Conservation (phyloP, 2,329 filamentous ascomycete species). For the Coleophoma crateriformis region DNA sequence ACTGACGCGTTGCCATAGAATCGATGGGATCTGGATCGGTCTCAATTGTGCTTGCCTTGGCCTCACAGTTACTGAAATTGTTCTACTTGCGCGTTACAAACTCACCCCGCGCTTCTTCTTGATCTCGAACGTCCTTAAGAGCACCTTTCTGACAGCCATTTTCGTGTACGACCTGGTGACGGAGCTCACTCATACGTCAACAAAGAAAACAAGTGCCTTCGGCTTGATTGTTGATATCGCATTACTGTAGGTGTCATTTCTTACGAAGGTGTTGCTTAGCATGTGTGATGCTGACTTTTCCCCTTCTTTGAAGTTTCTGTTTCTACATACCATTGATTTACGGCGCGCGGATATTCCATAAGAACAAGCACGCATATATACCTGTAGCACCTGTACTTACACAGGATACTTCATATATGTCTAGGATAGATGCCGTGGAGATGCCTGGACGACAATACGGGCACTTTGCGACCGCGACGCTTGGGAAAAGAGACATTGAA, state of each 20-base stretch:
- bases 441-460: neutral
- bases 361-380: slow-evolving; percentile 4
- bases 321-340: slow-evolving; percentile 21
- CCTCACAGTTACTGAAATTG: slow-evolving; percentile 18
- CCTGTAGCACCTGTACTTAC: slow-evolving; percentile 2
- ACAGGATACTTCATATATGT: neutral
- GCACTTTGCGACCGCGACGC: neutral
- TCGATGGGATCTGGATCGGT: slow-evolving; percentile 10
- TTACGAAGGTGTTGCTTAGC: no score
- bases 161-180: slow-evolving; percentile 14
- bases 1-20: neutral
- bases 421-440: neutral
- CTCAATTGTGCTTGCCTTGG: slow-evolving; percentile 11
- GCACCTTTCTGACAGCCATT: slow-evolving; percentile 10
- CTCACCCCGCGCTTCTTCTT: slow-evolving; percentile 17
- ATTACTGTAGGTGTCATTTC: slow-evolving; percentile 10
- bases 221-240: slow-evolving; percentile 11
- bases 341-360: slow-evolving; percentile 15
- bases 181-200: neutral
- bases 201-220: slow-evolving; percentile 1
- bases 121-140: slow-evolving; percentile 16
- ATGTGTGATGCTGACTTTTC: neutral
- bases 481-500: slow-evolving; percentile 4
- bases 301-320: slow-evolving; percentile 10
- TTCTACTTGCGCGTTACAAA: slow-evolving; percentile 15